Percentiles rank a stretch among this genome's conserved stretches.
Conservation (phyloP, 352 stramenopile genomes). For the Phytophthora chlamydospora region DNA sequence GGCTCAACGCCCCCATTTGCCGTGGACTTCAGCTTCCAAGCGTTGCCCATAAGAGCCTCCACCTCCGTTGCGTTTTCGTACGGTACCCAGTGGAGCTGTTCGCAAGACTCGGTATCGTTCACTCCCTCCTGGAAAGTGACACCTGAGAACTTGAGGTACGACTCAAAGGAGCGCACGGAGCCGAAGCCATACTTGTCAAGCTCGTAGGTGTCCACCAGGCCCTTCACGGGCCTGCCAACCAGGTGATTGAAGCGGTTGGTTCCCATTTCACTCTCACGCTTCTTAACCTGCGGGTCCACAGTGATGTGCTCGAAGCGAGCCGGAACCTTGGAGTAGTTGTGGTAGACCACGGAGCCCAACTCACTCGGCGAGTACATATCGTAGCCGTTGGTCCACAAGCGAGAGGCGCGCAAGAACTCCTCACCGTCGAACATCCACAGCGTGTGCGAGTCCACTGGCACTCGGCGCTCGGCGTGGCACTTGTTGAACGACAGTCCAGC, state of each 20-base stretch:
- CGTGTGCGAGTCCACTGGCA: constrained; percentile 79
- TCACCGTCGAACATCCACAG: constrained; percentile 83
- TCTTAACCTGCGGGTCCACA: constrained; percentile 49
- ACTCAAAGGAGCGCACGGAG: constrained; percentile 55
- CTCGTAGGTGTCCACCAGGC: constrained; percentile 62
- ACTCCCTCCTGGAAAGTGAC: constrained; percentile 54
- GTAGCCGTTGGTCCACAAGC: constrained; percentile 71
- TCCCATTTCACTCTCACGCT: constrained; percentile 57
- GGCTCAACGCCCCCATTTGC: constrained; percentile 1
- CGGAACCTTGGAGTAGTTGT: constrained; percentile 80
- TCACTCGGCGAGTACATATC: constrained; percentile 73
- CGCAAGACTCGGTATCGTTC: constrained; percentile 65
- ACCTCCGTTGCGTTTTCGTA: constrained; percentile 62
- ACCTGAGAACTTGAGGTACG: constrained; percentile 67
- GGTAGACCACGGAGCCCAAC: constrained; percentile 68
- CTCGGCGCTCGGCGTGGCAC: constrained; percentile 79
- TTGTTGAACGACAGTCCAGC: constrained; percentile 86
- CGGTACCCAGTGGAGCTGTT: constrained; percentile 76
- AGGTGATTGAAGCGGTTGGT: constrained; percentile 65
- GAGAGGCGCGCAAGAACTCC: constrained; percentile 68
- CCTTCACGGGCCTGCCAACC: constrained; percentile 64
- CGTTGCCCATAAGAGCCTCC: constrained; percentile 51
- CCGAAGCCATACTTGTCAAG: constrained; percentile 68
- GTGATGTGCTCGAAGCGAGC: constrained; percentile 64
- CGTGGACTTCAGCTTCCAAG: constrained; percentile 51